Conservation (phyloP, 225 moss, liverwort and hornwort species). For the Anthoceros angustus region DNA sequence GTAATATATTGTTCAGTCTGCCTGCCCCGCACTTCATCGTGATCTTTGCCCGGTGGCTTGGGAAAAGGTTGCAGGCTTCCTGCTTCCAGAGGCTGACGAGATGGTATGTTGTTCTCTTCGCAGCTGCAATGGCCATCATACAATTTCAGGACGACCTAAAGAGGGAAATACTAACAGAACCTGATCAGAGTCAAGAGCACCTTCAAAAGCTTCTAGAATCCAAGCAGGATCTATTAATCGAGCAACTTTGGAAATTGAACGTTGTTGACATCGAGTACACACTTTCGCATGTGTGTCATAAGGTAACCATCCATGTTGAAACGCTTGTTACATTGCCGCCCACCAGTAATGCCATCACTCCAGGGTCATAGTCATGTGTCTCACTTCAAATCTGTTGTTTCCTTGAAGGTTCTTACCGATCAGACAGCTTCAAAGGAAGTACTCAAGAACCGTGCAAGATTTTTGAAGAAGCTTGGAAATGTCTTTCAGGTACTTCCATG, state of each 20-base stretch:
- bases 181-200: slow-evolving; percentile 27
- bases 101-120: background rate
- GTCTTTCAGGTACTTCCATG: slow-evolving; percentile 37
- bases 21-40: background rate
- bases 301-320: slow-evolving; percentile 16
- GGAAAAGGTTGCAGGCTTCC: background rate
- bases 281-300: slow-evolving; percentile 71
- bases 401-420: slow-evolving; percentile 13
- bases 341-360: too few relatives aligned
- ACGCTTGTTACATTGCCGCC: background rate
- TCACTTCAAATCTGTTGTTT: slow-evolving; percentile 7
- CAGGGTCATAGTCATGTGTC: background rate
- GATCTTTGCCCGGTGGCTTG: background rate
- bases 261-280: slow-evolving; percentile 86
- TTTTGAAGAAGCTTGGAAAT: slow-evolving; percentile 51
- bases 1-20: slow-evolving; percentile 11
- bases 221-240: slow-evolving; percentile 58
- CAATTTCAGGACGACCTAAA: slow-evolving; percentile 76
- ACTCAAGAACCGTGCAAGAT: slow-evolving; percentile 46
- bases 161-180: slow-evolving; percentile 31
- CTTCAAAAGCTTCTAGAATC: slow-evolving; percentile 36
- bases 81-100: background rate
- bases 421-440: slow-evolving; percentile 15
- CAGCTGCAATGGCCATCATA: slow-evolving; percentile 74
- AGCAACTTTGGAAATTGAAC: slow-evolving; percentile 79